Conservation (phyloP, 106 monocot species). For the Dendrobium officinale region DNA sequence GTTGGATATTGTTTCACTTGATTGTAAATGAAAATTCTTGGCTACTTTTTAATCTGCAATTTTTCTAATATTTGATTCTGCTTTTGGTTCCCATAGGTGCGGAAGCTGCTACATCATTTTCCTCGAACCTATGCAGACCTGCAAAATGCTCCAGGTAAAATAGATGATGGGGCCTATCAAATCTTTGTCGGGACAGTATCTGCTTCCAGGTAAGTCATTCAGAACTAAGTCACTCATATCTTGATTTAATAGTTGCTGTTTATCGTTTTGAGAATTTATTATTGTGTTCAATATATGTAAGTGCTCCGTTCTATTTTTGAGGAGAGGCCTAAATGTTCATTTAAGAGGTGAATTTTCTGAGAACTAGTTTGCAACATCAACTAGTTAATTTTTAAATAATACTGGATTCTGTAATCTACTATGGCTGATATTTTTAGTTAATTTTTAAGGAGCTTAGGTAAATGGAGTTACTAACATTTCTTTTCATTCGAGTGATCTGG, state of each 20-base stretch:
- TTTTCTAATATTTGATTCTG: constrained; percentile 6
- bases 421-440: too few species aligned
- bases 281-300: background rate
- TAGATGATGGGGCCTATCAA: constrained; percentile 65
- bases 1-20: constrained; percentile 21
- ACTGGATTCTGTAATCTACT: too few species aligned
- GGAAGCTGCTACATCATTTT: constrained; percentile 91
- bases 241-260: background rate
- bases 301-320: background rate
- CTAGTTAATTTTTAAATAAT: too few species aligned
- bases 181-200: constrained; percentile 70
- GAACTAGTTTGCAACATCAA: background rate
- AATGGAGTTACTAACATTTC: too few species aligned
- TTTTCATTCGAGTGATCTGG: too few species aligned
- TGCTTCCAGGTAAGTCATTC: constrained; percentile 57
- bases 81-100: constrained; percentile 33
- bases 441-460: too few species aligned
- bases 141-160: constrained; percentile 43
- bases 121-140: constrained; percentile 92
- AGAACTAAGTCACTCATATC: background rate
- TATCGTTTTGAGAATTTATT: background rate
- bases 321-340: background rate
- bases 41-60: constrained; percentile 4
- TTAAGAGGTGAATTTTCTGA: background rate
- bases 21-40: background rate